Conservation (phyloP, 2,329 filamentous ascomycete genomes). For the Nectriaceae sp. region DNA sequence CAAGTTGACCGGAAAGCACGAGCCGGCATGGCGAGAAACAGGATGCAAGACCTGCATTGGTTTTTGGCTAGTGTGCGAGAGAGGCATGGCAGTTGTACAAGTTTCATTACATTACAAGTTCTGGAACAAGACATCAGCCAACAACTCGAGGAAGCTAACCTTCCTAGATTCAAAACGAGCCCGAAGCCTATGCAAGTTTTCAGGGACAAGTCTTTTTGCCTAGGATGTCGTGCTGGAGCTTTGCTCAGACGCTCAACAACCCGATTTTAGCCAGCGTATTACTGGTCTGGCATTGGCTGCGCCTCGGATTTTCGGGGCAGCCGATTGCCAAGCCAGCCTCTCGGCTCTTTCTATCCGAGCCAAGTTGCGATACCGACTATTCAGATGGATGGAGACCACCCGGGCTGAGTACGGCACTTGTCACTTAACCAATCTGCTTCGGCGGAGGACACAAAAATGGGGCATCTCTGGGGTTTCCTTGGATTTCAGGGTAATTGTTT, state of each 20-base stretch:
- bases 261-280: constrained; percentile 30
- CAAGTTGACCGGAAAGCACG: constrained; percentile 2
- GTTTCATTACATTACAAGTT: too few species aligned
- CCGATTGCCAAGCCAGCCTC: constrained; percentile 33
- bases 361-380: constrained; percentile 23
- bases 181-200: too few species aligned
- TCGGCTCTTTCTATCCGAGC: constrained; percentile 33
- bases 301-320: constrained; percentile 31
- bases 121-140: too few species aligned
- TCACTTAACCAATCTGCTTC: constrained; percentile 21
- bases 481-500: constrained; percentile 2
- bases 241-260: constrained; percentile 10
- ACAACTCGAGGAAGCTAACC: too few species aligned
- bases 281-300: constrained; percentile 27
- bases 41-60: neutral
- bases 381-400: constrained; percentile 16
- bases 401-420: constrained; percentile 15
- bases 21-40: constrained; percentile 2
- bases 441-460: constrained; percentile 10
- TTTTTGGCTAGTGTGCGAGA: neutral
- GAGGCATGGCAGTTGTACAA: too few species aligned
- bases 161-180: too few species aligned
- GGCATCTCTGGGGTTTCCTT: constrained; percentile 5
- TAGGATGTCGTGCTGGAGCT: too few species aligned
- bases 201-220: too few species aligned